Conservation (phyloP, 495 filamentous ascomycete genomes). For the Tricharina praecox region DNA sequence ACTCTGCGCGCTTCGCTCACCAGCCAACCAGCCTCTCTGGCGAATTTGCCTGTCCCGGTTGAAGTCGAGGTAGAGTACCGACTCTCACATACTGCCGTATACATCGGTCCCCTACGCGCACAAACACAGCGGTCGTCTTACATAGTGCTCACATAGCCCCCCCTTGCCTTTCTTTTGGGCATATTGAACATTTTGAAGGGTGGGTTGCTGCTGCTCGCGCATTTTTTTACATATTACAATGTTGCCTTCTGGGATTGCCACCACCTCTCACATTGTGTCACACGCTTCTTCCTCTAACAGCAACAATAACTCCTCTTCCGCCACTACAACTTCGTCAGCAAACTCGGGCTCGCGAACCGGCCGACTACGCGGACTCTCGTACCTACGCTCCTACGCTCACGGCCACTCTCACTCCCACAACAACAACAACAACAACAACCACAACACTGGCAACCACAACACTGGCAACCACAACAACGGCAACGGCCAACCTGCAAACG, state of each 20-base stretch:
- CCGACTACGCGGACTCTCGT: constrained; percentile 22
- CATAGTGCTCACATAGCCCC: neutral
- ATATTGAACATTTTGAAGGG: too few relatives aligned
- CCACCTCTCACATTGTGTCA: neutral
- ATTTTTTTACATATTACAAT: too few relatives aligned
- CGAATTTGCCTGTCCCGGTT: too few relatives aligned
- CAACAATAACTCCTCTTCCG: neutral
- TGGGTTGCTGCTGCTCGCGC: too few relatives aligned
- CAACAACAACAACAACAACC: constrained; percentile 20
- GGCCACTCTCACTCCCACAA: constrained; percentile 16
- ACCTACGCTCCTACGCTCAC: constrained; percentile 23
- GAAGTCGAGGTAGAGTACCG: too few relatives aligned
- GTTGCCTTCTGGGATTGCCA: neutral
- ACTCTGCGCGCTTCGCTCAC: too few relatives aligned
- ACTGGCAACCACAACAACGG: neutral
- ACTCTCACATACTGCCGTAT: too few relatives aligned
- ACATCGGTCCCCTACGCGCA: too few relatives aligned
- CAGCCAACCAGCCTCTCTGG: too few relatives aligned
- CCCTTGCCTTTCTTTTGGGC: too few relatives aligned
- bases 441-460: neutral
- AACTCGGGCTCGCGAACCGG: constrained; percentile 12
- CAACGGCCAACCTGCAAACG: neutral
- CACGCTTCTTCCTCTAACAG: too few relatives aligned
- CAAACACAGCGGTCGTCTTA: neutral
- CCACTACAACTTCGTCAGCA: constrained; percentile 3